Base-by-base conservation (phyloP, 2,329 filamentous ascomycete genomes). In the Phialophora expanda region DNA sequence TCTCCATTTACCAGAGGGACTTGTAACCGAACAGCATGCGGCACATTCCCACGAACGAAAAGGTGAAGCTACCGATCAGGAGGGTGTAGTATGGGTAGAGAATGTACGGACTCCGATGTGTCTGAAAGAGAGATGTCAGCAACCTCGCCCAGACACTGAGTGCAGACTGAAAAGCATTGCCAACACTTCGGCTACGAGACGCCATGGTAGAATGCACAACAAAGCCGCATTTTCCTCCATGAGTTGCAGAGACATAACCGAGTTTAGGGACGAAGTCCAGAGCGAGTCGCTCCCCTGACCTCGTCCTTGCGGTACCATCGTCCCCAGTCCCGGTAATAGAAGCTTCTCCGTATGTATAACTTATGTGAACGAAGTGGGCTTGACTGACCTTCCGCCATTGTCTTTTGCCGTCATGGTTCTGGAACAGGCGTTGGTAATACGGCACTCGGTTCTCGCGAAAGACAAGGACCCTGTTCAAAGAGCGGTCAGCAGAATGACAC, bases 371-470 rank as follows among this genome's bases (percentile, higher is more conserved):
- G 34, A 38, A 26, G 51, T 32, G 11, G n/a, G 57, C 48, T 44
- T 48, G 26, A 83, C 85, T 78, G 75, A 90, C 88, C 86, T 90
- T 89, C 77, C 84, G 80, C 87, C 88, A 90, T 77, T 86, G 84
- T 77, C 88, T 83, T 75, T 87, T 79, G 73, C 87, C 87, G 76
- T 90, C 88, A 76, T 89, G 81, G 70, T 80, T 83, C 80, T 90
- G 88, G 81, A 87, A 88, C 56, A 89, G 82, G 72, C 85, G 82
- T 81, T 90, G 88, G 81, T 88, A 90, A 73, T 85, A 79, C 61
- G 87, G 86, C 70, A 90, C 88, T 73, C 85, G 84, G 83, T 90
- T 90, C 79, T 86, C 82, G 78, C 88, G 87, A 83, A 84, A 83
- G 75, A 90, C 75, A 71, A 81, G 82, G 34, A 62, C 22, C 20